Evolutionary conservation across 2,329 filamentous ascomycete species (phyloP).

Genomic region (Trichophyton simii): DNA sequence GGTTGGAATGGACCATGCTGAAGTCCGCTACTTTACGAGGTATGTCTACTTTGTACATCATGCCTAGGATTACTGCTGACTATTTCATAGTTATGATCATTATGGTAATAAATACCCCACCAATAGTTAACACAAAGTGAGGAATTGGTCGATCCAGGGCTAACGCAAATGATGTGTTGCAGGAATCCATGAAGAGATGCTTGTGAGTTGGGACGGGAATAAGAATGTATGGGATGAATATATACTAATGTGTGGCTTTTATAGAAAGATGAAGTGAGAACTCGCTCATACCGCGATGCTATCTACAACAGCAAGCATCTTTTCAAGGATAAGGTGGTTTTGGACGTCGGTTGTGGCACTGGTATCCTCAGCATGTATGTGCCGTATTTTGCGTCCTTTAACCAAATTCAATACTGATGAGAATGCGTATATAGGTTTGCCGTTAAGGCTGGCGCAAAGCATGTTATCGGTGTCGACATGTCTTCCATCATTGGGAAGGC

Average conservation of each 20-base stretch:
- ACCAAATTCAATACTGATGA: background rate
- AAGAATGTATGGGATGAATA: conserved; percentile 8
- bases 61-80: conserved; percentile 1
- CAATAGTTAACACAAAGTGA: background rate
- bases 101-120: conserved; percentile 52
- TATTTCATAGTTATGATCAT: conserved; percentile 70
- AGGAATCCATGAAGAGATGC: conserved; percentile 97
- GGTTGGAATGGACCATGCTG: conserved; percentile 68
- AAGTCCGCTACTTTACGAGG: conserved; percentile 99
- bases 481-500: conserved; percentile 99
- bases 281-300: conserved; percentile 88
- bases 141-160: background rate
- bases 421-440: conserved; percentile 60
- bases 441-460: conserved; percentile 88
- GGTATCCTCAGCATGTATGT: conserved; percentile 95
- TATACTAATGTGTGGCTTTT: conserved; percentile 11
- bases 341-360: conserved; percentile 95
- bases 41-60: conserved; percentile 31
- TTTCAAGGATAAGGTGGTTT: conserved; percentile 83
- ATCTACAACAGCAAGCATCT: conserved; percentile 95
- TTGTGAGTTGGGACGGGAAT: conserved; percentile 49
- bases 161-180: conserved; percentile 21
- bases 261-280: conserved; percentile 97
- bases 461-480: conserved; percentile 98
- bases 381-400: conserved; percentile 6